Base-by-base conservation (phyloP, 2,329 filamentous ascomycete genomes). In the Penicillium sp. region DNA sequence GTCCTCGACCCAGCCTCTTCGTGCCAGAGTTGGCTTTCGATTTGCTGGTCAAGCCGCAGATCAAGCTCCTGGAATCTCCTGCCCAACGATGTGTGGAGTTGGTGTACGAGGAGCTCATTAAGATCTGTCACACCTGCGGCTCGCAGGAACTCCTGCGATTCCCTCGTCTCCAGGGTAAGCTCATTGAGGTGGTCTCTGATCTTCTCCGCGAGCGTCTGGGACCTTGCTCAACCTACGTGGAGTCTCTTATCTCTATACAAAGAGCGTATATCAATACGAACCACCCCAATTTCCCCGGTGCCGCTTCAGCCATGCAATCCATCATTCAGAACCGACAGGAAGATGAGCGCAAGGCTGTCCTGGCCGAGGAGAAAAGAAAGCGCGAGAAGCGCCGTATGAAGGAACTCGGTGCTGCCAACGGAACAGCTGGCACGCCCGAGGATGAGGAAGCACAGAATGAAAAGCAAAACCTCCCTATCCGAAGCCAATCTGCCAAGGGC, bases 251-350 rank as follows among this genome's bases (percentile, higher is more conserved):
- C 61, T 88, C 94, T 24, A 99, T 99, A 55, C 94, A 99, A 74
- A 85, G 94, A 61, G 94, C 94, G 18, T 99, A 99, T 74, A 97
- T 99, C 76, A 99, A 99, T 78, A 99, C 94, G 39, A 99, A 99
- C 68, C 94, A 99, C 70, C 94, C 94, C 45, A 99, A 99, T 74
- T 99, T 99, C 78, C 84, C 97, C 15, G 94, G 94, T 42, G 94
- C 94, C 15, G 93, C 94, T 21, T 93, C 92, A 33, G 94, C 94
- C 57, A 99, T 99, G 94, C 93, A 90, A 61, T 91, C 94, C 44
- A 93, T 99, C 43, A 95, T 99, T 56, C 89, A 85, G 68, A 93
- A 88, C 69, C 96, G 94, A 75, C 91, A 97, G 70, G 94, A 99
- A 61, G 87, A 91, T 62, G 93, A 99, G 74, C 87, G 90, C 72